phyloP scores from a whole-genome alignment of 768 basidiomycete species.

The Suillus clintonianus region DNA sequence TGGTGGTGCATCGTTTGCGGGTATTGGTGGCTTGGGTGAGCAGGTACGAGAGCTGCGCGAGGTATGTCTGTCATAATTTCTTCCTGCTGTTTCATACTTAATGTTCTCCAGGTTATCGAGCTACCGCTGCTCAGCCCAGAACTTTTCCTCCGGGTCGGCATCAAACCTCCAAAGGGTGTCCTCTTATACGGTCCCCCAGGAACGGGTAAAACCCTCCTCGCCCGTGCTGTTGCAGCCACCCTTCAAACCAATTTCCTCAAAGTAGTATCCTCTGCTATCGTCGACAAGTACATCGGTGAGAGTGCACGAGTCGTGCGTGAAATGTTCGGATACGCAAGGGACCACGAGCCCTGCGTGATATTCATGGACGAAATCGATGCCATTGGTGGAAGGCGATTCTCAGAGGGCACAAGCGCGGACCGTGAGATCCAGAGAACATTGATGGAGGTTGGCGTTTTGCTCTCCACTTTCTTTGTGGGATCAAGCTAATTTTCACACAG shows the following conservation, averaged over 20 bases:
- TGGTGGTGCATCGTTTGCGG: conserved; percentile 92
- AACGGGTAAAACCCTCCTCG: conserved; percentile 94
- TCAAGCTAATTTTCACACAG: conserved; percentile 38
- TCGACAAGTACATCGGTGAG: conserved; percentile 98
- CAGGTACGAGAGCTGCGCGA: conserved; percentile 97
- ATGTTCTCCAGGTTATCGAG: conserved; percentile 77
- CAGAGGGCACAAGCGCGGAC: conserved; percentile 96
- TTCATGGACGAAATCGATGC: conserved; percentile 99
- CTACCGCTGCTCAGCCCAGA: conserved; percentile 93
- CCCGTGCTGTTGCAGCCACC: conserved; percentile 94
- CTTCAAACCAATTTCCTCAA: conserved; percentile 97
- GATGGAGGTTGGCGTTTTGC: conserved; percentile 75
- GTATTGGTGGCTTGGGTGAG: conserved; percentile 93
- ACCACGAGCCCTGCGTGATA: conserved; percentile 98
- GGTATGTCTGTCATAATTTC: conserved; percentile 43
- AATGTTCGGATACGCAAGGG: conserved; percentile 97
- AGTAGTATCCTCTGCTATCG: conserved; percentile 97
- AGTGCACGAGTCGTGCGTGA: conserved; percentile 94
- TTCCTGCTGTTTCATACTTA: neutral
- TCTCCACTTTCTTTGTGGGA: neutral
- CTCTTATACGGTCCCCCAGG: conserved; percentile 96
- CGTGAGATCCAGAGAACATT: conserved; percentile 98
- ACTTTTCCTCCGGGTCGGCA: conserved; percentile 92
- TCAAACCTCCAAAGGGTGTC: conserved; percentile 95
- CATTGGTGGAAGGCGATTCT: conserved; percentile 89